Percentiles rank a stretch among this genome's conserved stretches.
These are phyloP conservation scores for Schizophyllum commune DNA, from an alignment of 1,284 basidiomycete genomes.

Conservation along the genomic window DNA sequence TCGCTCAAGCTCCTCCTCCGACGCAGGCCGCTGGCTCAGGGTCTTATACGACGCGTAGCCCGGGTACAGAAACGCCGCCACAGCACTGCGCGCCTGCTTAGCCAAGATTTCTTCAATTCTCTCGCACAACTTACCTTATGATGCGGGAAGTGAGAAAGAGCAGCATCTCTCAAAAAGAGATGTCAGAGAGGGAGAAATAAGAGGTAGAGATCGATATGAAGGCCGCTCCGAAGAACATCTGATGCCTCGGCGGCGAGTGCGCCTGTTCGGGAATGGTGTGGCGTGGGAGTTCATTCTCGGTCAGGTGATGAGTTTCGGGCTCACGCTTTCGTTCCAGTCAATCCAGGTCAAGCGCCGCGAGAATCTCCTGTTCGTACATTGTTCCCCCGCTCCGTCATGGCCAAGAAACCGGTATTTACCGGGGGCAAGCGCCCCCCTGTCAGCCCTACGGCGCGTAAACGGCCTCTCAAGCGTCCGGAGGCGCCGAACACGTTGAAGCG, in stretches of 20 bases:
- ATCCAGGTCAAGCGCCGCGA: background rate
- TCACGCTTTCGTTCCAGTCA: background rate
- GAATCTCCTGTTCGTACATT: background rate
- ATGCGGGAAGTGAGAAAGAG: constrained; percentile 12
- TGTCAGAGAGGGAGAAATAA: background rate
- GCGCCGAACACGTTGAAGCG: background rate
- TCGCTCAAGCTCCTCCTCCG: constrained; percentile 71
- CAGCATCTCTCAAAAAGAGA: constrained; percentile 6
- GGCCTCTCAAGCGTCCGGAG: background rate
- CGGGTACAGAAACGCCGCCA: constrained; percentile 71
- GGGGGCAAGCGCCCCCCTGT: background rate
- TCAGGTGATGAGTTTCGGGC: background rate
- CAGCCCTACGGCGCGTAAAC: background rate
- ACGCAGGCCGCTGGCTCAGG: constrained; percentile 69
- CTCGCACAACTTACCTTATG: constrained; percentile 6
- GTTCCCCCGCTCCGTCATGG: background rate
- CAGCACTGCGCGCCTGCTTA: constrained; percentile 37
- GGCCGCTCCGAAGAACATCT: background rate
- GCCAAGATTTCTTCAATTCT: background rate
- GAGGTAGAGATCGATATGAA: background rate
- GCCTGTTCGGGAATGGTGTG: background rate
- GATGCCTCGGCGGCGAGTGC: background rate
- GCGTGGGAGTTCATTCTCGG: background rate
- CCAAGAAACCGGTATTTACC: background rate
- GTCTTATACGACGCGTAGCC: constrained; percentile 84